Evolutionary conservation across 306 rosid species (phyloP), one percentile per base, ranked within the genome.

Genomic region (Elaeagnus macrophylla): DNA sequence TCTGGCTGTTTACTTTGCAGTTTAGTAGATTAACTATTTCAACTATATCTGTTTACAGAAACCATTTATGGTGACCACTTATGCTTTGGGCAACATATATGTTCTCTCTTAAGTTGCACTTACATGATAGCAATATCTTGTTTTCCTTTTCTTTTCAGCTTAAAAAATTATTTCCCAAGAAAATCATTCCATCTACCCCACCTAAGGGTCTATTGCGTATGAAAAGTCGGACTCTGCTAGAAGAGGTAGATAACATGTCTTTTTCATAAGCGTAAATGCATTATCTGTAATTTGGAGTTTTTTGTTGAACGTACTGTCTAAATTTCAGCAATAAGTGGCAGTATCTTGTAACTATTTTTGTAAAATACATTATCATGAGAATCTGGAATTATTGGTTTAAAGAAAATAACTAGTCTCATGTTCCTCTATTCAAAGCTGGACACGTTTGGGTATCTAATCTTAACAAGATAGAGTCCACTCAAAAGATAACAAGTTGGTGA

Each of bases 201-300:
- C 82, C 96, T 70, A 93, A 93, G 75, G 99, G 99, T 41, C 86
- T 93, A 53, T 48, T 93, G 65, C 85, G 90, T 53, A 67, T 88
- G 79, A 93, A 81, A 78, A 93, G 77, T 63, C 87, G 88, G 62
- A 81, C 84, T 20, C 82, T 84, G 63, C 73, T 93, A 71, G 99
- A 93, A 61, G 99, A 93, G 99, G 99, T 93, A 68, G 70, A 66
- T 54, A 66, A 57, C 61, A 56, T 55, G 57, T 74, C 62, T 46
- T 37, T 56, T 64, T 48, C 72, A 67, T 49, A 5, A 47, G 67
- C 20, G 36, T 9, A 65, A 51, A 38, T 39, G 53, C 53, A 42
- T 49, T 54, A 71, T 67, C 40, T 52, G 64, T 59, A 46, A 13
- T 16, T 45, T 57, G 48, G 41, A 53, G 53, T 48, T 58, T 64